Percentiles rank a stretch among this genome's conserved stretches.
Conservation (phyloP, 1,284 basidiomycete genomes). For the Moniliella sp. region DNA sequence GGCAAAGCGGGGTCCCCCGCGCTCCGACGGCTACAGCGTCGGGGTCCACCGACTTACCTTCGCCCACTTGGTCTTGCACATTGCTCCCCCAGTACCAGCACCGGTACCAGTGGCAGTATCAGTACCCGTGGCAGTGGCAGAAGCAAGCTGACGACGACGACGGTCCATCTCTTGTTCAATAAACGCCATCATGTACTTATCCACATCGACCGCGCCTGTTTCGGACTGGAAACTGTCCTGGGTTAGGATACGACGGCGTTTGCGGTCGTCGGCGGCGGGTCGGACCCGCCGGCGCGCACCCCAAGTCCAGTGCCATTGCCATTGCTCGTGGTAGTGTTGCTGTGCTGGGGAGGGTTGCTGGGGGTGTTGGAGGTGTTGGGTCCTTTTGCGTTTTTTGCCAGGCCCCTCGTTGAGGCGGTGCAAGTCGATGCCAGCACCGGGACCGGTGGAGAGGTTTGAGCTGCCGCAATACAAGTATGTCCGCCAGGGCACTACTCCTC, state of each 20-base stretch:
- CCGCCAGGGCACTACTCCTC: constrained; percentile 43
- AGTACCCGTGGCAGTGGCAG: too few relatives aligned
- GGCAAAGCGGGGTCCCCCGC: too few relatives aligned
- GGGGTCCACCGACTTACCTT: too few relatives aligned
- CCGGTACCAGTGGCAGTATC: too few relatives aligned
- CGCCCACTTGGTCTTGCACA: too few relatives aligned
- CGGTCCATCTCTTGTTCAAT: constrained; percentile 78
- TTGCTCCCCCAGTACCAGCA: too few relatives aligned
- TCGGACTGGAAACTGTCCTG: constrained; percentile 87
- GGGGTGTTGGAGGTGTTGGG: constrained; percentile 26
- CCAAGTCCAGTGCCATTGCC: too few relatives aligned
- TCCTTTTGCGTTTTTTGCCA: constrained; percentile 50
- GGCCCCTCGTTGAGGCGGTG: constrained; percentile 66
- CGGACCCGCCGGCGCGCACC: too few relatives aligned
- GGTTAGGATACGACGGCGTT: constrained; percentile 41
- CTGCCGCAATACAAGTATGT: constrained; percentile 63
- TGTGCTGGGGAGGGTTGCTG: constrained; percentile 53
- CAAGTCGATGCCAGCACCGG: constrained; percentile 61
- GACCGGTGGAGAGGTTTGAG: constrained; percentile 45
- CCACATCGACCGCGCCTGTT: constrained; percentile 79
- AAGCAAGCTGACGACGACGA: too few relatives aligned
- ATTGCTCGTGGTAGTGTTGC: too few relatives aligned
- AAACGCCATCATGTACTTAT: constrained; percentile 98
- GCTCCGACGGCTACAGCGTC: too few relatives aligned
- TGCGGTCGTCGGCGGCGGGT: too few relatives aligned